These are phyloP conservation scores for Aspergillus sergii DNA, from an alignment of 2,329 filamentous ascomycete species.

Conservation along the genomic window DNA sequence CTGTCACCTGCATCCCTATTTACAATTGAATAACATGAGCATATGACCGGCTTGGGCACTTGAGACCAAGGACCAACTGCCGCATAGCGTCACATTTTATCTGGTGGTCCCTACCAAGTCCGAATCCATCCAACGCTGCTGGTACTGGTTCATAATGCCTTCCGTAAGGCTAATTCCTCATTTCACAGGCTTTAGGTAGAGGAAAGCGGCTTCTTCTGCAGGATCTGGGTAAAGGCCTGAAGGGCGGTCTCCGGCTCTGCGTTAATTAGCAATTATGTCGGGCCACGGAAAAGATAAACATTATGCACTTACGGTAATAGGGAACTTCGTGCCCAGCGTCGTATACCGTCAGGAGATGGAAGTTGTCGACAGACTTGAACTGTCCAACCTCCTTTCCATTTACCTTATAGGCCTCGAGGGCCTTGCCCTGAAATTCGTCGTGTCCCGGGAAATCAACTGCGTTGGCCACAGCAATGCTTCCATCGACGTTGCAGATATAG, in stretches of 20 bases:
- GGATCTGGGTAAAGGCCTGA: slow-evolving; percentile 52
- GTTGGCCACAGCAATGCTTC: slow-evolving; percentile 52
- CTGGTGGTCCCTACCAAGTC: neutral
- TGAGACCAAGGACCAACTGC: neutral
- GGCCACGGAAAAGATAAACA: slow-evolving; percentile 11
- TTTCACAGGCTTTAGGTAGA: slow-evolving; percentile 17
- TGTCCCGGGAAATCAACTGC: slow-evolving; percentile 48
- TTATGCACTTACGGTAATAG: slow-evolving; percentile 47
- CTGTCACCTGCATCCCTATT: neutral
- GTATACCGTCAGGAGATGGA: slow-evolving; percentile 54
- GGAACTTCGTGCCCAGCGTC: slow-evolving; percentile 55
- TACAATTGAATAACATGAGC: neutral
- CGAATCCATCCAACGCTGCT: neutral
- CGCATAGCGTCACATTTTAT: neutral
- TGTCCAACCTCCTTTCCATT: slow-evolving; percentile 51
- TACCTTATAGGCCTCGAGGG: slow-evolving; percentile 51
- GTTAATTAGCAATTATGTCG: slow-evolving; percentile 10
- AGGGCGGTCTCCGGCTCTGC: slow-evolving; percentile 48
- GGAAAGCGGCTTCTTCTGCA: slow-evolving; percentile 31
- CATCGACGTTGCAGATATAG: slow-evolving; percentile 62
- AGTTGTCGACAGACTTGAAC: slow-evolving; percentile 55
- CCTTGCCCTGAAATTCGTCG: slow-evolving; percentile 43
- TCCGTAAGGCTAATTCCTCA: neutral
- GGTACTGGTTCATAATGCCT: neutral
- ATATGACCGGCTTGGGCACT: neutral